These are phyloP conservation scores for Pseudogymnoascus sp. DNA, from an alignment of 2,329 filamentous ascomycete species.

Conservation along the genomic window DNA sequence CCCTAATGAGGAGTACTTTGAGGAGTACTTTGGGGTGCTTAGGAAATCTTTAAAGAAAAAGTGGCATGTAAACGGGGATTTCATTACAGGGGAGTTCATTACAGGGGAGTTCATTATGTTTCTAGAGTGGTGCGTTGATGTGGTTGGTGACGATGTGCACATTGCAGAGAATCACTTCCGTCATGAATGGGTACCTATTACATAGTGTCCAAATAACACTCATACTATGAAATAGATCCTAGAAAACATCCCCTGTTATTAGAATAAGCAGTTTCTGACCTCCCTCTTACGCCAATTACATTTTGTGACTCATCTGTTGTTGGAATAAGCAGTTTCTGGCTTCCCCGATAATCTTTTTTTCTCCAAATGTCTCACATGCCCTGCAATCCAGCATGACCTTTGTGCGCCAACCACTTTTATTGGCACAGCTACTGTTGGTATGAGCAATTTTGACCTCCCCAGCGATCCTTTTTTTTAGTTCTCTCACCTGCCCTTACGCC, in stretches of 20 bases:
- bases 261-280: no score
- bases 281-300: no score
- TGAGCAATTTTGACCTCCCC: background rate
- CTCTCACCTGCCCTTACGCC: no score
- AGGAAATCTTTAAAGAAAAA: constrained; percentile 29
- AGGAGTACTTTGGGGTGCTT: constrained; percentile 26
- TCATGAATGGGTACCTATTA: no score
- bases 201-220: no score
- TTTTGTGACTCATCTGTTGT: no score
- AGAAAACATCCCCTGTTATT: no score
- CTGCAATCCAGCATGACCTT: background rate
- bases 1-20: constrained; percentile 29
- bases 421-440: background rate
- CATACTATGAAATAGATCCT: no score
- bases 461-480: background rate
- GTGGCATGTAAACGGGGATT: constrained; percentile 22
- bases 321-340: no score
- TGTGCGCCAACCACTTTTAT: background rate
- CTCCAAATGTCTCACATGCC: no score
- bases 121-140: constrained; percentile 24
- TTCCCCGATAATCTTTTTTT: no score
- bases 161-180: constrained; percentile 21
- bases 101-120: constrained; percentile 14
- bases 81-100: constrained; percentile 19
- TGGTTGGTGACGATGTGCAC: constrained; percentile 20